Conservation (phyloP, 495 filamentous ascomycete species). For the Chlorociboria aeruginascens region DNA sequence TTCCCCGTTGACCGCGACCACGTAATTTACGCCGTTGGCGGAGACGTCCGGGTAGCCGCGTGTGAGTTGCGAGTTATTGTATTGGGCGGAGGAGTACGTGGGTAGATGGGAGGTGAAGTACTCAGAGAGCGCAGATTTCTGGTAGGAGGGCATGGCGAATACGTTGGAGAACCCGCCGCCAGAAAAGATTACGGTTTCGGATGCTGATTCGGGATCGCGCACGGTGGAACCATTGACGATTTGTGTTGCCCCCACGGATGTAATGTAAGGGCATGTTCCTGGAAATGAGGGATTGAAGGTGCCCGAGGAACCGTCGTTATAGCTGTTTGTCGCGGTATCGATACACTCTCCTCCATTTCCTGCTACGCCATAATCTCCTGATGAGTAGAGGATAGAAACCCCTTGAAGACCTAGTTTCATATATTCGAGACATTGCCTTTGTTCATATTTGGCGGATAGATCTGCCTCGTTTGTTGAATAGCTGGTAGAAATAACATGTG, state of each 20-base stretch:
- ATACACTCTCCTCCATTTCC: constrained; percentile 44
- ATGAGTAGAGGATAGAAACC: constrained; percentile 38
- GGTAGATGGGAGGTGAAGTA: constrained; percentile 38
- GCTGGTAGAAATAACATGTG: constrained; percentile 49
- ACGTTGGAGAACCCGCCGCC: constrained; percentile 63
- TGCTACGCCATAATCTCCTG: constrained; percentile 50
- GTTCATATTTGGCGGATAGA: constrained; percentile 38
- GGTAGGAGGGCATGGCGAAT: constrained; percentile 47
- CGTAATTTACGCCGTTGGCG: constrained; percentile 46
- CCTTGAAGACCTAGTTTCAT: constrained; percentile 23
- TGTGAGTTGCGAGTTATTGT: constrained; percentile 38
- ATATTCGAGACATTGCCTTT: constrained; percentile 45
- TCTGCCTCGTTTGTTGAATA: constrained; percentile 43
- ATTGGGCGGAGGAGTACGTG: constrained; percentile 12
- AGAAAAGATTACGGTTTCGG: constrained; percentile 27
- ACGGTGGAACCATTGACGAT: constrained; percentile 19
- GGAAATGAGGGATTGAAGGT: constrained; percentile 14
- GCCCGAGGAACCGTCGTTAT: constrained; percentile 10
- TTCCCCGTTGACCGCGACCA: constrained; percentile 32
- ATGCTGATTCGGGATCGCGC: constrained; percentile 21
- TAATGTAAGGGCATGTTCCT: constrained; percentile 26
- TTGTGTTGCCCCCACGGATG: constrained; percentile 30
- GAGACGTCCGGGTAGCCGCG: constrained; percentile 56
- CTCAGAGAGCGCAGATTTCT: constrained; percentile 35
- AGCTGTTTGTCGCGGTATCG: constrained; percentile 22